Conservation (phyloP, 2,329 filamentous ascomycete species). For the Apiospora rasikravindrae region DNA sequence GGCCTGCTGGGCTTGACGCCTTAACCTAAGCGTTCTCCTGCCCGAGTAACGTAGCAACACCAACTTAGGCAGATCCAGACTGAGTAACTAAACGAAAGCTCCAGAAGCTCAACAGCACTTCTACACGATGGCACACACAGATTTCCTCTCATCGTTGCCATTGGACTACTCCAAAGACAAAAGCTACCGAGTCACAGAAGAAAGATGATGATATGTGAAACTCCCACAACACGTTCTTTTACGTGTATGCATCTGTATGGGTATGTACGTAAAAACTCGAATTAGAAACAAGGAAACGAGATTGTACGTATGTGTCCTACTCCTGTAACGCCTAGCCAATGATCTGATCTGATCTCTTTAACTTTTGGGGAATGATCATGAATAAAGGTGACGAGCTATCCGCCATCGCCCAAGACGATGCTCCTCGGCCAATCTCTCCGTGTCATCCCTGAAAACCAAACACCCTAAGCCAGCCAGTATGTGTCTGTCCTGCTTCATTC, state of each 20-base stretch:
- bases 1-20: no score
- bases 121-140: no score
- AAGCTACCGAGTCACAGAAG: not conserved
- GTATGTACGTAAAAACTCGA: not conserved
- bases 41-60: no score
- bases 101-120: no score
- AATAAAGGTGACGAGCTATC: not conserved
- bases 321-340: constrained; percentile 14
- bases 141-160: no score
- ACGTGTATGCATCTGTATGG: not conserved
- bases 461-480: not conserved
- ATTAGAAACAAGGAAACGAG: not conserved
- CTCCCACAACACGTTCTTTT: not conserved
- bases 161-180: no score
- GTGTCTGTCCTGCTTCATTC: not conserved
- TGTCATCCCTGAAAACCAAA: not conserved
- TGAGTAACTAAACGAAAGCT: no score
- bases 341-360: not conserved
- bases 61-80: no score
- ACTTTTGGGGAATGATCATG: not conserved
- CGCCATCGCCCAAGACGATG: not conserved
- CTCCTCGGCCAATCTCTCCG: not conserved
- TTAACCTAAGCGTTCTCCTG: no score
- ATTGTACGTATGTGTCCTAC: not conserved
- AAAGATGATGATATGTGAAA: not conserved